These are phyloP conservation scores for Jacaranda copaia DNA, from an alignment of 257 asterid species.

Conservation along the genomic window DNA sequence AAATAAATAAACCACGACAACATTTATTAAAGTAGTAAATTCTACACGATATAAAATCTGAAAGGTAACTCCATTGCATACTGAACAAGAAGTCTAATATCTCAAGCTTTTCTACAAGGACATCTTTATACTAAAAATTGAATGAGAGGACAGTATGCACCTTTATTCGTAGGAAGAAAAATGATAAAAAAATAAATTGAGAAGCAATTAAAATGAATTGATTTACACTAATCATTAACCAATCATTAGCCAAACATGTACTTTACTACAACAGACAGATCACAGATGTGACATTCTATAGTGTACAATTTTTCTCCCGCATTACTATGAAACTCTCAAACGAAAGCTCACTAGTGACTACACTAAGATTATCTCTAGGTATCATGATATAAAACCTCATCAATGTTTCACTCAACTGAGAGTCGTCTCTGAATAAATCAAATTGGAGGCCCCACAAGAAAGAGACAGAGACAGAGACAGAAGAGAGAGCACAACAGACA, in stretches of 20 bases:
- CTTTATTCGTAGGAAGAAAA: neutral
- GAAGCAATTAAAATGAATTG: neutral
- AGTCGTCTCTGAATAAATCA: slow-evolving; percentile 31
- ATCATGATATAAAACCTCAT: neutral
- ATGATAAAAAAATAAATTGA: neutral
- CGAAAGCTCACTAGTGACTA: neutral
- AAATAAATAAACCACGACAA: too few species aligned
- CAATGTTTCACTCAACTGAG: slow-evolving; percentile 18
- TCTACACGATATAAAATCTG: too few species aligned
- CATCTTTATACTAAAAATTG: too few species aligned
- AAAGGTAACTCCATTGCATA: too few species aligned
- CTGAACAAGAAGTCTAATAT: too few species aligned
- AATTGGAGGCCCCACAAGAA: slow-evolving; percentile 2
- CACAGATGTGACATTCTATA: neutral
- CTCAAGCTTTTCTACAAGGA: too few species aligned
- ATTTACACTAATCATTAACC: slow-evolving; percentile 4
- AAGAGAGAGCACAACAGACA: neutral
- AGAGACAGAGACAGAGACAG: too few species aligned
- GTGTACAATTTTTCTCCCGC: neutral
- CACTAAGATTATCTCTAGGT: neutral
- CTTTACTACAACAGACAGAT: slow-evolving; percentile 20
- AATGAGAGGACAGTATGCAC: too few species aligned
- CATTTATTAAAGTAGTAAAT: too few species aligned
- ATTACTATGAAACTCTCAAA: slow-evolving; percentile 16
- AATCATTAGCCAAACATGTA: neutral